These are phyloP conservation scores for Malassezia globosa DNA, from an alignment of 1,284 basidiomycete genomes.

Conservation along the genomic window DNA sequence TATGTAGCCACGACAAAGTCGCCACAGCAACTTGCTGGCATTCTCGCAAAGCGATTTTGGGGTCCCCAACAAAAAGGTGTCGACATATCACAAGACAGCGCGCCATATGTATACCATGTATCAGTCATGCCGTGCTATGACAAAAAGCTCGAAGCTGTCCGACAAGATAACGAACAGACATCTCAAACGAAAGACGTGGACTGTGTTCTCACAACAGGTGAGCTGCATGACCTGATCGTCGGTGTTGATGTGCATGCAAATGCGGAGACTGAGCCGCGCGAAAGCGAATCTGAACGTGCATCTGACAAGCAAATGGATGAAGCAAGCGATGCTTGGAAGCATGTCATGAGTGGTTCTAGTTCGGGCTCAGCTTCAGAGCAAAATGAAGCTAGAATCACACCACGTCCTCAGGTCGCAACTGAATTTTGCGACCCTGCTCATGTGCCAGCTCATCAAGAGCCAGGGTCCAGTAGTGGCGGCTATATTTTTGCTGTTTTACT, in stretches of 20 bases:
- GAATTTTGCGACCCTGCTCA: conserved; percentile 62
- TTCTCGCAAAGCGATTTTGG: conserved; percentile 80
- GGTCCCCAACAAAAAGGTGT: conserved; percentile 14
- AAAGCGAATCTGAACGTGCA: conserved; percentile 51
- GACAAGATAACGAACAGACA: conserved; percentile 48
- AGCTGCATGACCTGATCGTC: conserved; percentile 72
- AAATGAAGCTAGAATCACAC: too few species aligned
- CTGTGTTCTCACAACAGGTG: conserved; percentile 93
- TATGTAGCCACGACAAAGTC: conserved; percentile 80
- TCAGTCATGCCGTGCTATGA: conserved; percentile 99
- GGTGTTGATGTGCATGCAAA: conserved; percentile 72
- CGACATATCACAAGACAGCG: background rate
- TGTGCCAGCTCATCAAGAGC: too few species aligned
- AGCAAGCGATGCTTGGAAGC: conserved; percentile 13
- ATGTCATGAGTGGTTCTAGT: too few species aligned
- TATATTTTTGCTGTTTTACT: conserved; percentile 59
- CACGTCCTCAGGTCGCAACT: background rate
- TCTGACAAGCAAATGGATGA: conserved; percentile 18
- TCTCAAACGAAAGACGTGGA: conserved; percentile 68
- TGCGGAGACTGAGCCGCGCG: conserved; percentile 51
- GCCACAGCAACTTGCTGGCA: conserved; percentile 86
- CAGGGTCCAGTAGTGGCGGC: conserved; percentile 82
- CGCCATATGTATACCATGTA: conserved; percentile 61
- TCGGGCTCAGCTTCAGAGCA: too few species aligned
- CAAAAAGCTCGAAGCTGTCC: conserved; percentile 94